Base-by-base conservation (phyloP, 2,329 filamentous ascomycete species). In the Verticillium tricorpus region DNA sequence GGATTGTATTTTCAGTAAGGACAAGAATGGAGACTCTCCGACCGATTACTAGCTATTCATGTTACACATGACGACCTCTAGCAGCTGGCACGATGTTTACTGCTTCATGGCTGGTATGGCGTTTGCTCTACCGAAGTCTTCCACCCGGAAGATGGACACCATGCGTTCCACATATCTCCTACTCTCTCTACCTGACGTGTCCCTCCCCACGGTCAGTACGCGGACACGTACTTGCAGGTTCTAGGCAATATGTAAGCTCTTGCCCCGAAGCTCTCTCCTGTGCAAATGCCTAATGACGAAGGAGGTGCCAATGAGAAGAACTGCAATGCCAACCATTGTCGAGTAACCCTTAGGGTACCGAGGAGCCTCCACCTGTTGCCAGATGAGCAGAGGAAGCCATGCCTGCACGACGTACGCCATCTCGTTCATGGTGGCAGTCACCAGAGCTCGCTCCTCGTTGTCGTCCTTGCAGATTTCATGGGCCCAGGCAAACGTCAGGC, bases 391-490 rank as follows among this genome's bases (percentile, higher is more conserved):
- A 7, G 89, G 89, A 52, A 91, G 70, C 88, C 88, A 91, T 0
- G 87, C 85, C 68, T 90, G 87, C 54, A 91, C 73, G 1, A 89
- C 86, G 63, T 90, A 89, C 0, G 87, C 87, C 76, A 90, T 82
- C 69, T 88, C 82, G 63, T 90, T 91, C 85, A 90, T 90, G 17
- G 79, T 75, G 0, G 80, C 88, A 0, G 88, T 81, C 0, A 90
- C 86, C 4, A 91, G 75, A 0, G 88, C 87, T 11, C 87, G 77
- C 73, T 90, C 88, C 71, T 91, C 87, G 60, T 87, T 82, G 63
- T 82, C 79, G 12, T 76, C 78, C 40, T 72, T 74, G 67, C 79
- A 82, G 52, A 82, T 81, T 67, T 82, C 80, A 62, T 82, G 77
- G 0, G 78, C 78, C 80, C 80, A 82, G 0, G 80, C 78, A 61